These are phyloP conservation scores for Fusarium marasasianum DNA, from an alignment of 2,329 filamentous ascomycete genomes.

Conservation along the genomic window DNA sequence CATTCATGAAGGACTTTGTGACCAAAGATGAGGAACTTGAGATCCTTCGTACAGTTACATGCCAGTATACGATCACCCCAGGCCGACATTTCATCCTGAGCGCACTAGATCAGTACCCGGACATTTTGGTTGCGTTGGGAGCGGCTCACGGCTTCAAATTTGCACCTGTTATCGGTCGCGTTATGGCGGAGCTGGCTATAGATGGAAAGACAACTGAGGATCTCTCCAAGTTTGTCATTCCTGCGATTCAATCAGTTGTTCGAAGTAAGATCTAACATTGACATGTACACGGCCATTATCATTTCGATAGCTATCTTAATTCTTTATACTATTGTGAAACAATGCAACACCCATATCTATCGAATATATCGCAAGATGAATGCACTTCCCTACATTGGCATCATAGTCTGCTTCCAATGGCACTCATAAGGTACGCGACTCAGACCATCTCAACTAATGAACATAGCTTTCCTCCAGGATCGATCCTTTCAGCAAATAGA, in stretches of 20 bases:
- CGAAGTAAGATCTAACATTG: not conserved
- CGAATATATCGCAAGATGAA: too few relatives aligned
- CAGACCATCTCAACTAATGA: too few relatives aligned
- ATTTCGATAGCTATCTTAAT: not conserved
- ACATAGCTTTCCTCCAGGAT: too few relatives aligned
- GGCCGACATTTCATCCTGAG: not conserved
- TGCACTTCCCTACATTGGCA: fast-evolving
- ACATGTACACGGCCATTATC: fast-evolving
- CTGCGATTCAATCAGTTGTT: not conserved
- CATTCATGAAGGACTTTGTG: not conserved
- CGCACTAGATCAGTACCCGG: not conserved
- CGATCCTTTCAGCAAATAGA: fast-evolving
- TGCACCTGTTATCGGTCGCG: not conserved
- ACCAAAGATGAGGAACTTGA: not conserved
- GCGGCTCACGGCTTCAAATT: not conserved
- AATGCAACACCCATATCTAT: too few relatives aligned
- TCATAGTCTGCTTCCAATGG: too few relatives aligned
- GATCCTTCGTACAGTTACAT: not conserved
- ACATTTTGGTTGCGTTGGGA: not conserved
- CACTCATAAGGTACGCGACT: fast-evolving
- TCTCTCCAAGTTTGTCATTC: not conserved
- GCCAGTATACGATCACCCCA: not conserved
- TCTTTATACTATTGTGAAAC: not conserved
- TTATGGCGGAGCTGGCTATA: not conserved
- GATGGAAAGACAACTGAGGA: not conserved